These are phyloP conservation scores for Porcisia hertigi DNA, from an alignment of 208 protist genomes.

Conservation along the genomic window DNA sequence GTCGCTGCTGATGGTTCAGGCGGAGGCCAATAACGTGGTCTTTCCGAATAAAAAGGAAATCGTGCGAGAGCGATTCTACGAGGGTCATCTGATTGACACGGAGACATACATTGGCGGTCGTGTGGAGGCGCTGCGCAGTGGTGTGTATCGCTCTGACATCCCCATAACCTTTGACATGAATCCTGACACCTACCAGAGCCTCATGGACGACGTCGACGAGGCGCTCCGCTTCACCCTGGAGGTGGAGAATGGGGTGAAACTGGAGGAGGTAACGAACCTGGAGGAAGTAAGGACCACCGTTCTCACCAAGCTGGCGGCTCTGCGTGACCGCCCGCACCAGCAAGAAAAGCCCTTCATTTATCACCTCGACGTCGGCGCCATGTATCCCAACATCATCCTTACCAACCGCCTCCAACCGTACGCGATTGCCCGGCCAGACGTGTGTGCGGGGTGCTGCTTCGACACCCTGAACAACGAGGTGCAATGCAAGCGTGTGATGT, in stretches of 20 bases:
- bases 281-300: conserved; percentile 88
- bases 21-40: conserved; percentile 97
- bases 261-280: conserved; percentile 95
- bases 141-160: conserved; percentile 98
- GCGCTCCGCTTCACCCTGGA: conserved; percentile 92
- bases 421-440: conserved; percentile 94
- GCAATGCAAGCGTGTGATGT: conserved; percentile 96
- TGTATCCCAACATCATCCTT: conserved; percentile 99
- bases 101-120: conserved; percentile 99
- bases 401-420: conserved; percentile 99
- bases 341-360: conserved; percentile 97
- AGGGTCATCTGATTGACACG: conserved; percentile 98
- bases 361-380: conserved; percentile 99
- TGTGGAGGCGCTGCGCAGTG: conserved; percentile 94
- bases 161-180: conserved; percentile 94
- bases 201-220: conserved; percentile 95
- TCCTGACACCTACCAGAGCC: conserved; percentile 88
- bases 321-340: conserved; percentile 91
- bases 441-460: conserved; percentile 97
- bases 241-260: conserved; percentile 80
- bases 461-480: conserved; percentile 95
- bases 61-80: conserved; percentile 91
- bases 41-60: conserved; percentile 99
- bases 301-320: conserved; percentile 59
- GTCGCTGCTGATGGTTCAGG: conserved; percentile 98